phyloP scores from a whole-genome alignment of 129 eudicot genomes.

The Helichrysum umbraculigerum region DNA sequence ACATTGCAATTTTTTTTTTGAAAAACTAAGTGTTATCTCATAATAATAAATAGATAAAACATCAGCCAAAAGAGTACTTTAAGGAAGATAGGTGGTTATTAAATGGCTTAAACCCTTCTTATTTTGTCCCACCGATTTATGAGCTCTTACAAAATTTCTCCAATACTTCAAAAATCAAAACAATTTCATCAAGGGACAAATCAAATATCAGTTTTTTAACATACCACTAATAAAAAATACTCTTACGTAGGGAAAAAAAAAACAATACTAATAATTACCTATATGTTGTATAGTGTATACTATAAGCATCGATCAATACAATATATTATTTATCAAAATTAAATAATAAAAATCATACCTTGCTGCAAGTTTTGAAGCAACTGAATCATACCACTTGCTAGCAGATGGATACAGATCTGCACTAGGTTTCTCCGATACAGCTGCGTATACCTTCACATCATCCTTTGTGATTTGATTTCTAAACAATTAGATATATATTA shows the following conservation, averaged over 20 bases:
- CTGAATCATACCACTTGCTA: slow-evolving; percentile 68
- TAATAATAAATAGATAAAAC: too few relatives aligned
- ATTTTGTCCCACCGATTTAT: too few relatives aligned
- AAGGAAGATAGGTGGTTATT: too few relatives aligned
- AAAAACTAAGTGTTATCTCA: too few relatives aligned
- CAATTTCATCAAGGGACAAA: too few relatives aligned
- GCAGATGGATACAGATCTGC: slow-evolving; percentile 72
- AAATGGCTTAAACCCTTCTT: not conserved
- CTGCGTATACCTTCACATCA: slow-evolving; percentile 86
- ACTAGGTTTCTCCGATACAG: slow-evolving; percentile 58
- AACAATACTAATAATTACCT: not conserved
- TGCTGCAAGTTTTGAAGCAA: slow-evolving; percentile 51
- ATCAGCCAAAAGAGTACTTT: too few relatives aligned
- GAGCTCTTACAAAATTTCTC: too few relatives aligned
- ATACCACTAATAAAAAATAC: too few relatives aligned
- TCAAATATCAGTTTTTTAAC: too few relatives aligned
- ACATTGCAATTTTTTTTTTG: too few relatives aligned
- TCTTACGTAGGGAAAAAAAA: too few relatives aligned
- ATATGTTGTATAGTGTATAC: not conserved
- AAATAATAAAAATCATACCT: slow-evolving; percentile 43
- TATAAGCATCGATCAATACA: not conserved
- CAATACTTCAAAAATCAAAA: too few relatives aligned
- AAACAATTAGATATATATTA: not conserved
- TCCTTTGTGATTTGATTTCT: slow-evolving; percentile 72
- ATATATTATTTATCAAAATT: not conserved